A percentile compares a stretch with the other conserved stretches of the same genome.
Conservation (phyloP, 2,329 filamentous ascomycete genomes). For the Exophiala calicioides region DNA sequence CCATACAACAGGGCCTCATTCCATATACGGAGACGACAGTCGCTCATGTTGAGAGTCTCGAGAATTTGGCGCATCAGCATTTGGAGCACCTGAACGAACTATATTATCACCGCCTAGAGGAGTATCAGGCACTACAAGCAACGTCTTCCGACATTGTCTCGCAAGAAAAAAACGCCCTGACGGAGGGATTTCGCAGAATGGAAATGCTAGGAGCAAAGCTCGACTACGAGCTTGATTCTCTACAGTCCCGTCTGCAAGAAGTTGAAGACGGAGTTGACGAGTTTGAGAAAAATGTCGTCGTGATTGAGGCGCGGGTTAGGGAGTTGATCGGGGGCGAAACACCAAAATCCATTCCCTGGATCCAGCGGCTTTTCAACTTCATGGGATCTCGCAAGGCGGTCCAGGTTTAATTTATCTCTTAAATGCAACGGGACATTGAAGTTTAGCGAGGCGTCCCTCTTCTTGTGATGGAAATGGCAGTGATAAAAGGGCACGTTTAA, state of each 20-base stretch:
- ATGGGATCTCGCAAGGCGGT: conserved; percentile 15
- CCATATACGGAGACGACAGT: conserved; percentile 48
- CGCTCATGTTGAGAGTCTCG: conserved; percentile 56
- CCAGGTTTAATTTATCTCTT: neutral
- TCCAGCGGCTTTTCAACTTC: conserved; percentile 21
- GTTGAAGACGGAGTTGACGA: conserved; percentile 79
- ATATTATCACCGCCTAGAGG: conserved; percentile 70
- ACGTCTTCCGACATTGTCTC: conserved; percentile 68
- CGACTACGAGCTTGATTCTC: conserved; percentile 83
- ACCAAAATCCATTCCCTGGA: conserved; percentile 13
- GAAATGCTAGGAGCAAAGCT: conserved; percentile 80
- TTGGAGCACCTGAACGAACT: conserved; percentile 65
- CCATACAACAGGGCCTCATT: conserved; percentile 40
- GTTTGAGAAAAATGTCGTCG: conserved; percentile 75
- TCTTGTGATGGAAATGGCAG: too few species aligned
- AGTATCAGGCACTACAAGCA: conserved; percentile 67
- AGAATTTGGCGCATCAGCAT: conserved; percentile 63
- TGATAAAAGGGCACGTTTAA: too few species aligned
- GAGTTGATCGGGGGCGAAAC: conserved; percentile 61
- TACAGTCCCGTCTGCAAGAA: conserved; percentile 80
- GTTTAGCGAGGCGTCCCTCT: conserved; percentile 18
- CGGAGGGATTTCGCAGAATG: conserved; percentile 73
- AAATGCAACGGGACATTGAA: neutral
- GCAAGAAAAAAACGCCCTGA: conserved; percentile 67
- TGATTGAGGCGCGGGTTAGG: conserved; percentile 66